Conservation (phyloP, 176 grass and related monocot genomes). For the Ensete ventricosum region DNA sequence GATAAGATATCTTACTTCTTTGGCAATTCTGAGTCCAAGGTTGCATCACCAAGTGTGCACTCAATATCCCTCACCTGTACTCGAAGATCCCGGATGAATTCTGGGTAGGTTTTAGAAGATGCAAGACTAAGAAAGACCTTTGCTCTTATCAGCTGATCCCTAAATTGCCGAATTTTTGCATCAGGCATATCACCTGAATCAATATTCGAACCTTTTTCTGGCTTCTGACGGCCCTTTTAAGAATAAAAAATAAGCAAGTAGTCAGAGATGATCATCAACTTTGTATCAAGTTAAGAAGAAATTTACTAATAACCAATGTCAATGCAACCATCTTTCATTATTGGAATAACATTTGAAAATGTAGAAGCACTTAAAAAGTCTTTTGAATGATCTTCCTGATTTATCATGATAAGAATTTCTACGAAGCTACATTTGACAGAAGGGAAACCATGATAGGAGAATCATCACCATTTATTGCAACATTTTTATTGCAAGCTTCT, state of each 20-base stretch:
- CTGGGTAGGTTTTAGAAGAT: slow-evolving; percentile 61
- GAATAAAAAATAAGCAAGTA: background rate
- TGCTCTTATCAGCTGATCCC: slow-evolving; percentile 68
- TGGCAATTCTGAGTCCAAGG: slow-evolving; percentile 48
- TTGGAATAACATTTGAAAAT: background rate
- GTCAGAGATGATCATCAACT: background rate
- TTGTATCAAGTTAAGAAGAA: background rate
- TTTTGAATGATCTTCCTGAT: background rate
- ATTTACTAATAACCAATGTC: background rate
- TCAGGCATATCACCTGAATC: slow-evolving; percentile 28
- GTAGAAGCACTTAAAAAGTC: background rate
- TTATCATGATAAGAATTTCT: no score
- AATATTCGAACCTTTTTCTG: slow-evolving; percentile 8
- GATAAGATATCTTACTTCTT: slow-evolving; percentile 40
- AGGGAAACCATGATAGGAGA: no score
- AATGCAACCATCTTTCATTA: background rate
- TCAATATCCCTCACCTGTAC: slow-evolving; percentile 58
- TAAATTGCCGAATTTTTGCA: slow-evolving; percentile 44
- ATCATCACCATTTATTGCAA: no score
- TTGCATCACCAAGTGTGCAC: slow-evolving; percentile 46
- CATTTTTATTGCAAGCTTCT: no score
- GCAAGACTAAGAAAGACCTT: slow-evolving; percentile 50
- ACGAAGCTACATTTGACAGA: no score
- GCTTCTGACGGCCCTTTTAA: slow-evolving; percentile 13
- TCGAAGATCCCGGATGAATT: slow-evolving; percentile 54